These are phyloP conservation scores for Aspergillus sp. DNA, from an alignment of 2,329 filamentous ascomycete genomes.

Conservation along the genomic window DNA sequence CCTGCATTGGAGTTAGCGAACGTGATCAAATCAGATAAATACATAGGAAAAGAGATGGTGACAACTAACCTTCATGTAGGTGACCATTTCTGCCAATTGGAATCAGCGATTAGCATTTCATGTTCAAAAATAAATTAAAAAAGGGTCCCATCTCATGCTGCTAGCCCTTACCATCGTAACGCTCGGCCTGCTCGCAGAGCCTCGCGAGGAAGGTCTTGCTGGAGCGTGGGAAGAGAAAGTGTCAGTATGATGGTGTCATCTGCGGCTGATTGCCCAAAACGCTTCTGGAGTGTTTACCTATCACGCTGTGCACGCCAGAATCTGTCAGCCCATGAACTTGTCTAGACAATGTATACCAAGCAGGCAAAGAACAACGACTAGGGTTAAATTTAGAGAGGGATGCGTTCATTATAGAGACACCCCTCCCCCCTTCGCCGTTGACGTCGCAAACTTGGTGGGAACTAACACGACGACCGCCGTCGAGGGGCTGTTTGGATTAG, in stretches of 20 bases:
- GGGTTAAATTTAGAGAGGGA: constrained; percentile 4
- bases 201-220: constrained; percentile 99
- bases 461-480: constrained; percentile 24
- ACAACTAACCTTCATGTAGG: constrained; percentile 80
- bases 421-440: background rate
- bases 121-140: no score
- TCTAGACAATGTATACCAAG: constrained; percentile 1
- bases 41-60: constrained; percentile 6
- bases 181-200: constrained; percentile 99
- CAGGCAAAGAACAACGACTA: background rate
- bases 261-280: constrained; percentile 6
- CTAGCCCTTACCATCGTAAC: constrained; percentile 71
- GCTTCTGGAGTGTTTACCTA: constrained; percentile 47
- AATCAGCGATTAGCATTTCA: constrained; percentile 15
- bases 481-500: constrained; percentile 25
- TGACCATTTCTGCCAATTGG: constrained; percentile 70
- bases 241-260: constrained; percentile 29
- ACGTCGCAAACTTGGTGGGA: constrained; percentile 12
- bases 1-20: constrained; percentile 43
- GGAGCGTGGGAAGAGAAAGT: constrained; percentile 17
- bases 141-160: background rate
- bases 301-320: constrained; percentile 50
- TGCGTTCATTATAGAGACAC: constrained; percentile 12
- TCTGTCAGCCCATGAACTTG: constrained; percentile 24
- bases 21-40: background rate